Base-by-base conservation (phyloP, 2,329 filamentous ascomycete species). In the Penicillium corylophilum region DNA sequence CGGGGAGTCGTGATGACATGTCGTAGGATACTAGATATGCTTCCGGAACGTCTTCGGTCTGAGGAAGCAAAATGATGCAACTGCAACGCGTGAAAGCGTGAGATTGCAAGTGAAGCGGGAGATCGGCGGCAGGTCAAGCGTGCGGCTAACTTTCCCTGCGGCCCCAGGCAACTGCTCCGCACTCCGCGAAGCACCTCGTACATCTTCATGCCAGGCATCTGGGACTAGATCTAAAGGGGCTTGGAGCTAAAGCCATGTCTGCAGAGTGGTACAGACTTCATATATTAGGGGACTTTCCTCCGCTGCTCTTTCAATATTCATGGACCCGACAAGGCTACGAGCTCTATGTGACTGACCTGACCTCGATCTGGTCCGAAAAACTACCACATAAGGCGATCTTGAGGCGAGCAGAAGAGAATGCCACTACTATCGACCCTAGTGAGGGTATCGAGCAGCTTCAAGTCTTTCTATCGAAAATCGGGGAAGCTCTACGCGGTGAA, bases 381-480 rank as follows among this genome's bases (percentile, higher is more conserved):
- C 60, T 83, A 38, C 70, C 72, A 44, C 68, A 72, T 36, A 61
- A 69, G 35, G 69, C 74, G 12, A 78, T 86, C 29, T 61, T 81
- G 22, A 61, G 69, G 20, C 73, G 77, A 58, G 81, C 82, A 6
- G 68, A 74, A 18, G 64, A 76, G 12, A 67, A 74, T 46, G 72
- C 75, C 39, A 79, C 81, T 15, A 82, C 78, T 18, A 84, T 86
- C 52, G 83, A 86, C 64, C 81, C 84, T 2, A 79, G 76, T 59
- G 79, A 82, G 65, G 80, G 80, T 55, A 63, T 71, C 6, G 71
- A 76, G n/a, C 83, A 86, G 61, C 75, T 82, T 50, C 62, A 69
- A 24, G 77, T 84, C 15, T 71, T 86, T 2, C 69, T 85, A 8
- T 69, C 77, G n/a, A 82, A 82, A 59, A 73, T 86, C 44, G 62